A percentile compares a stretch with the other conserved stretches of the same genome.
Evolutionary conservation across 2,329 filamentous ascomycete species (phyloP).

Genomic region (Arthrobotrys musiformis): DNA sequence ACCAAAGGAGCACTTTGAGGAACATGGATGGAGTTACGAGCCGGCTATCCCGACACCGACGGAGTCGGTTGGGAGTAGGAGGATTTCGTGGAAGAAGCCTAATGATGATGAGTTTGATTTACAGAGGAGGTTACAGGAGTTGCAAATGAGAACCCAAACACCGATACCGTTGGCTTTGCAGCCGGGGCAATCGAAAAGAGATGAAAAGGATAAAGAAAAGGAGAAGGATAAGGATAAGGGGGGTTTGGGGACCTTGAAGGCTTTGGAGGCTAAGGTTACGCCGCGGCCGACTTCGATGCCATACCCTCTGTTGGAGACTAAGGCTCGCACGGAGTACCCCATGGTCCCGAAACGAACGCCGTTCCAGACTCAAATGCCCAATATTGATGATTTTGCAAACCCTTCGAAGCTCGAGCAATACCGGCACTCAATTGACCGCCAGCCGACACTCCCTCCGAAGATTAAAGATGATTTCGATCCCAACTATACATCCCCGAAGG

Average conservation of each 20-base stretch:
- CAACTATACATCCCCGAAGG: constrained; percentile 24
- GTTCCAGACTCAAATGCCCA: constrained; percentile 42
- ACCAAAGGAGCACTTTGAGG: constrained; percentile 47
- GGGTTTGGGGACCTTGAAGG: constrained; percentile 27
- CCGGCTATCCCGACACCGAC: constrained; percentile 52
- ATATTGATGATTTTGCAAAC: constrained; percentile 51
- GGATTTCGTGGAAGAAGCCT: constrained; percentile 42
- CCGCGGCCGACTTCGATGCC: constrained; percentile 42
- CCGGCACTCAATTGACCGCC: constrained; percentile 34
- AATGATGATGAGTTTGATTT: constrained; percentile 52
- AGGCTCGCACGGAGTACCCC: constrained; percentile 46
- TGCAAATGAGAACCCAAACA: constrained; percentile 47
- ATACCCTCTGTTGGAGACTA: constrained; percentile 24
- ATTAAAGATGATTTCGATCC: constrained; percentile 52
- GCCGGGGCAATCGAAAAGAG: constrained; percentile 8
- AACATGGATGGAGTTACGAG: constrained; percentile 50
- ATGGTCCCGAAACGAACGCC: constrained; percentile 41
- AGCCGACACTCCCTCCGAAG: constrained; percentile 48
- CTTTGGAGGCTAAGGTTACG: constrained; percentile 22
- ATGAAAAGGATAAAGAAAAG: constrained; percentile 46
- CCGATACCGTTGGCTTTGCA: constrained; percentile 31
- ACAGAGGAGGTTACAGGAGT: constrained; percentile 51
- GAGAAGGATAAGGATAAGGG: constrained; percentile 48
- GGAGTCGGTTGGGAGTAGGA: constrained; percentile 27
- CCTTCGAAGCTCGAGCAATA: constrained; percentile 52